A percentile compares a stretch with the other conserved stretches of the same genome.
Evolutionary conservation across 768 basidiomycete genomes (phyloP).

Genomic region (Coprinopsis sp.): DNA sequence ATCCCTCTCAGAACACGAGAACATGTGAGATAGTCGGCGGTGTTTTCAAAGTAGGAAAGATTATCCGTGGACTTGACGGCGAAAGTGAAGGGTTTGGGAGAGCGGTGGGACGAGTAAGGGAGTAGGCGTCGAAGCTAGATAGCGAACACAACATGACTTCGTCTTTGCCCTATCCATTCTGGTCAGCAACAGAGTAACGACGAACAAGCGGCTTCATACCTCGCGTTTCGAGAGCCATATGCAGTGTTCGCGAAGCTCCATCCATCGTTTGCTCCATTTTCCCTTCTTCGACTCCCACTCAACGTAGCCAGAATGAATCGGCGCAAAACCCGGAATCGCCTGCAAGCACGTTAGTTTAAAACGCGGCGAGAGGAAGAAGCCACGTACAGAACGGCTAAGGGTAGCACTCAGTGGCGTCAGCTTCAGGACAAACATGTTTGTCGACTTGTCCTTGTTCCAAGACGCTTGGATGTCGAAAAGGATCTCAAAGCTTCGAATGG

Average conservation of each 20-base stretch:
- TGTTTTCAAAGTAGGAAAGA: conserved; percentile 80
- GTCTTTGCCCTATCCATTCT: conserved; percentile 94
- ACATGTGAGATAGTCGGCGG: conserved; percentile 80
- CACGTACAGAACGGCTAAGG: conserved; percentile 56
- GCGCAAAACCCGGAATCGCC: conserved; percentile 43
- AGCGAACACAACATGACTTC: conserved; percentile 76
- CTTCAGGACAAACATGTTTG: conserved; percentile 79
- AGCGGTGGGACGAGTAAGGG: conserved; percentile 70
- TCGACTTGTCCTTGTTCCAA: conserved; percentile 80
- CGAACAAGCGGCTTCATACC: too few species aligned
- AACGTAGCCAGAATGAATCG: conserved; percentile 57
- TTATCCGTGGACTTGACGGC: conserved; percentile 87
- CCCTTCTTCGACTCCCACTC: conserved; percentile 89
- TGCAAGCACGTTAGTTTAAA: conserved; percentile 13
- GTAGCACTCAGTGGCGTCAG: conserved; percentile 58
- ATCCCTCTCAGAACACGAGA: conserved; percentile 71
- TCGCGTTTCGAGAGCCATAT: conserved; percentile 89
- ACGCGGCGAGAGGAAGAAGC: neutral
- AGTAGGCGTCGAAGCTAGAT: conserved; percentile 88
- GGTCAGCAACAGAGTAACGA: too few species aligned
- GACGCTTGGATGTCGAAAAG: conserved; percentile 72
- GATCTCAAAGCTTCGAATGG: conserved; percentile 83
- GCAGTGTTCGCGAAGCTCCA: conserved; percentile 81
- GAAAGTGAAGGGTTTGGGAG: conserved; percentile 83
- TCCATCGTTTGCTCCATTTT: conserved; percentile 92